Conservation (phyloP, 257 asterid species). For the Salvia hispanica region DNA sequence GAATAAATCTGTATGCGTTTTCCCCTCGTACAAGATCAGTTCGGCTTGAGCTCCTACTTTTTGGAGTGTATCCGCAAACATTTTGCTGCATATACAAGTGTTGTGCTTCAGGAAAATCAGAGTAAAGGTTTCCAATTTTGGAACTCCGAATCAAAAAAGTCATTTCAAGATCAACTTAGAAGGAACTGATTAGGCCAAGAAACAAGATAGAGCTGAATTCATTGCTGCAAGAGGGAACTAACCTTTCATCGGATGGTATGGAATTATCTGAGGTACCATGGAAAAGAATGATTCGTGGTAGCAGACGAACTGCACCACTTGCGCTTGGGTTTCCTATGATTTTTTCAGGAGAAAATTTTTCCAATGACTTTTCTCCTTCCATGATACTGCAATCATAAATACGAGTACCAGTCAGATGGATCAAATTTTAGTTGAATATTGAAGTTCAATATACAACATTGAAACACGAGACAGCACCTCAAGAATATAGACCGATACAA, state of each 20-base stretch:
- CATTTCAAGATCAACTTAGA: neutral
- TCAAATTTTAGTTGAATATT: slow-evolving; percentile 7
- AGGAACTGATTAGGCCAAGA: neutral
- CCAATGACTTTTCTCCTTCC: slow-evolving; percentile 89
- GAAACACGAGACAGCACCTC: slow-evolving; percentile 50
- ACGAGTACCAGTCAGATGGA: slow-evolving; percentile 14
- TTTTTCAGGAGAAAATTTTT: slow-evolving; percentile 79
- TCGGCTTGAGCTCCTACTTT: slow-evolving; percentile 72
- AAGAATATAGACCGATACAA: slow-evolving; percentile 86
- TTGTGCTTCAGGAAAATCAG: neutral
- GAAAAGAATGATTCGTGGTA: slow-evolving; percentile 73
- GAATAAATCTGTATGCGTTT: slow-evolving; percentile 93
- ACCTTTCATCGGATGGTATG: slow-evolving; percentile 86
- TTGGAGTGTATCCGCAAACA: slow-evolving; percentile 60
- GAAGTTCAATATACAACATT: neutral
- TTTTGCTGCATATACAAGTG: slow-evolving; percentile 51
- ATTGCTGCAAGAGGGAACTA: slow-evolving; percentile 33
- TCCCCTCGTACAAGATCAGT: slow-evolving; percentile 71
- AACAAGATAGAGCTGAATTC: slow-evolving; percentile 18
- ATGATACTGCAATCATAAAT: slow-evolving; percentile 61
- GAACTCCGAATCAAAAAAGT: too few relatives aligned
- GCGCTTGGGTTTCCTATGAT: slow-evolving; percentile 51
- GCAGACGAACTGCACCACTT: slow-evolving; percentile 46
- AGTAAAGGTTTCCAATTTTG: neutral
- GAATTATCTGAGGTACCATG: slow-evolving; percentile 86